Evolutionary conservation across 2,329 filamentous ascomycete genomes (phyloP), one percentile per base, ranked within the genome.

Genomic region (Phoma herbarum): DNA sequence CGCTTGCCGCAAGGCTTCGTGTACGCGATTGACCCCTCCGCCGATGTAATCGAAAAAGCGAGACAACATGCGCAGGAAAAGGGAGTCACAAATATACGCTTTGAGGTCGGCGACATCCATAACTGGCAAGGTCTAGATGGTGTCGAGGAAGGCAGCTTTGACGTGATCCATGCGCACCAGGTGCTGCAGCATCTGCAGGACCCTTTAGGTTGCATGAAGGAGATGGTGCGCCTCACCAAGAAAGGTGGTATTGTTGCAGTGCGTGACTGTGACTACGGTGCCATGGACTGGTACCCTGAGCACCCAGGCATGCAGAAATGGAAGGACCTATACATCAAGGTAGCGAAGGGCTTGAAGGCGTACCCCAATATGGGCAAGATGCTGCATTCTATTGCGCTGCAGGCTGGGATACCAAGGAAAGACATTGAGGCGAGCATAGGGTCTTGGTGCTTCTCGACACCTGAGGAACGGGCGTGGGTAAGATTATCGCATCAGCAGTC

Each of bases 141-240:
- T 1, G 59, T 71, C 7, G 56, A 67, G 20, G 67, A 72, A 48
- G 71, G 61, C 26, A 69, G 77, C 2, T 88, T 88, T 61, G 86
- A 89, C 63, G 71, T 88, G n/a, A 85, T 88, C 7, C 83, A 84
- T 64, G 82, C 80, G 23, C 84, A 86, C 65, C 85, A 88, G 67
- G 81, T 88, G 3, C 76, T 88, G 10, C 80, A 83, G 62, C 86
- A 88, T 70, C 74, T 88, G 4, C 71, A 75, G 22, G 78, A 84
- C 59, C 85, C 85, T 0, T 72, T 84, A 0, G 67, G 72, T 2
- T 81, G 83, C 3, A 70, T 88, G 57, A 72, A 75, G 22, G 83
- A 86, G 65, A 85, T 88, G 83, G 77, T 80, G 12, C 79, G 83
- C 0, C 83, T 88, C 1, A 74, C 78, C 22, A 85, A 84, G 65